A percentile compares a stretch with the other conserved stretches of the same genome.
These are phyloP conservation scores for Acanthamoeba royreba DNA, from an alignment of 208 protist species.

Conservation along the genomic window DNA sequence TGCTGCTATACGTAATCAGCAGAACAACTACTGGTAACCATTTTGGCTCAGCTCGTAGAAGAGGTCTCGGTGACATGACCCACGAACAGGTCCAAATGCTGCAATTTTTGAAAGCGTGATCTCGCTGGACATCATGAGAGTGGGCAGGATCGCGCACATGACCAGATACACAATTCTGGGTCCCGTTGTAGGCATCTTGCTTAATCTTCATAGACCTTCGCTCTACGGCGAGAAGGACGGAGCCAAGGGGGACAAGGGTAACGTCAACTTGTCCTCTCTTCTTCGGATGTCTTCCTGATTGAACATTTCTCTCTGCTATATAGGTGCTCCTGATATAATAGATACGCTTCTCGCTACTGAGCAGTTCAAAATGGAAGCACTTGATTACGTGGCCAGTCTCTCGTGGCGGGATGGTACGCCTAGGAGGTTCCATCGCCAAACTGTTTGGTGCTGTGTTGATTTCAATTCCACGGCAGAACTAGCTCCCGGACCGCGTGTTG, in stretches of 20 bases:
- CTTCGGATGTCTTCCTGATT: not conserved
- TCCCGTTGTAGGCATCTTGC: constrained; percentile 35
- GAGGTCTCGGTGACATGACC: not conserved
- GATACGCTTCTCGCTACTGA: not conserved
- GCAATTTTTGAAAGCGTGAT: constrained; percentile 22
- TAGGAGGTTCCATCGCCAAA: not conserved
- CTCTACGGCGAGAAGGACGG: not conserved
- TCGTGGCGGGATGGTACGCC: not conserved
- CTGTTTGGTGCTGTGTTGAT: not conserved
- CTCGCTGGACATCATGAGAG: constrained; percentile 9
- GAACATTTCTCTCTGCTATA: not conserved
- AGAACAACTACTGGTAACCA: not conserved
- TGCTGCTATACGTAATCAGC: not conserved
- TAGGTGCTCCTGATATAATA: not conserved
- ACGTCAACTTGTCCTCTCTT: not conserved
- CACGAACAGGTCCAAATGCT: not conserved
- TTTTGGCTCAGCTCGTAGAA: not conserved
- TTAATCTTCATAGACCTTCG: not conserved
- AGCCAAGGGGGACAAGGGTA: not conserved
- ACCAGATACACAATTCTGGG: not conserved
- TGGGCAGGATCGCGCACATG: not conserved
- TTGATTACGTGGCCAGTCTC: not conserved
- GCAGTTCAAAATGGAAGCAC: not conserved
- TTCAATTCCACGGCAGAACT: not conserved
- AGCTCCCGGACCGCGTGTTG: not conserved